Base-by-base conservation (phyloP, 2,329 filamentous ascomycete genomes). In the Huntiella savannae region DNA sequence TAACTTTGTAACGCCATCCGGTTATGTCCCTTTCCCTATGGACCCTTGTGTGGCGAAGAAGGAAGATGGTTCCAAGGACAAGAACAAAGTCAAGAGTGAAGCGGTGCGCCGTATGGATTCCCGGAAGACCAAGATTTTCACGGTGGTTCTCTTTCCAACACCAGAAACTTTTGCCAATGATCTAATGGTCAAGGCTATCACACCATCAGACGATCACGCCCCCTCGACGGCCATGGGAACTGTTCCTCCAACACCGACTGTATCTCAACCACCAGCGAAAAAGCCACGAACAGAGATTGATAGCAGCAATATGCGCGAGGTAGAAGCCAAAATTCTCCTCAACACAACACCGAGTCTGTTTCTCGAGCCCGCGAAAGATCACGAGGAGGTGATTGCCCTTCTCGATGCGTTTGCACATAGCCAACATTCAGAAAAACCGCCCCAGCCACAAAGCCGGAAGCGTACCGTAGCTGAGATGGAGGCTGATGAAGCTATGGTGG, bases 391-490 rank as follows among this genome's bases (percentile, higher is more conserved):
- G 1, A 78, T 86, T 41, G 68, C 69, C 8, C 68, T 92, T 3
- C 68, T 96, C 3, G 76, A 84, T 28, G 67, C 71, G 13, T 67
- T 88, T 54, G 70, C 75, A 15, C 82, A 92, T 58, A 81, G 86
- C 5, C 75, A 85, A 47, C 83, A 95, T 59, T 73, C 75, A 28
- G 74, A 80, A 43, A 68, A 75, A 38, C 79, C 85, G 7, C 88
- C 91, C 1, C 73, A 81, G 50, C 86, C 86, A 3, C 95, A 94
- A 68, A 79, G 79, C 5, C 72, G 91, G 48, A 96, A 98, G 68
- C 77, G 88, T 51, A 98, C 91, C 0, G 79, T 92, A 13, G 91
- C 91, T 6, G 88, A 98, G 58, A 76, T 96, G 66, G 91, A 85
- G 6, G 88, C 88, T 5, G 91, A 98, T 57, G 87, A 98, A 62